Conservation (phyloP, 2,329 filamentous ascomycete species). For the Talaromyces sp. region DNA sequence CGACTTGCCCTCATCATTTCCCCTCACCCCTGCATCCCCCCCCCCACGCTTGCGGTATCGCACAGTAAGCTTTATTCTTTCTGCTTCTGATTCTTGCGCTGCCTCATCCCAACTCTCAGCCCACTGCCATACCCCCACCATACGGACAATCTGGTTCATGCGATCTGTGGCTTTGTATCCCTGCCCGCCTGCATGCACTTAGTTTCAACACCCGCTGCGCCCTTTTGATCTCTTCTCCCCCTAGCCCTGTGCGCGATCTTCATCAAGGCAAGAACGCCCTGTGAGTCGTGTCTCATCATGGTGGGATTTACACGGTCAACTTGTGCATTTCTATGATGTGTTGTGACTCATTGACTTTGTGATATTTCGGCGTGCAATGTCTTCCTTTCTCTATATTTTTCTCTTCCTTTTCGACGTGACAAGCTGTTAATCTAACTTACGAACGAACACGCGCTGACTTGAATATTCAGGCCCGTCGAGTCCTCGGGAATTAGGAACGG, state of each 20-base stretch:
- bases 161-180: neutral
- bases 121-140: neutral
- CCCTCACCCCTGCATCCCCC: neutral
- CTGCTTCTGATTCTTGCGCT: neutral
- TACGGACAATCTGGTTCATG: neutral
- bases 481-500: neutral
- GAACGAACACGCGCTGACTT: neutral
- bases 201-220: neutral
- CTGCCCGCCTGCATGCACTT: neutral
- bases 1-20: neutral
- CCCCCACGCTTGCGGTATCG: constrained; percentile 5
- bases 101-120: neutral
- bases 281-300: too few species aligned
- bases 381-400: too few species aligned
- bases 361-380: too few species aligned
- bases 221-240: too few species aligned
- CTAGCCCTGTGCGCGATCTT: neutral
- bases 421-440: too few species aligned
- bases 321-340: too few species aligned
- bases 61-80: constrained; percentile 12
- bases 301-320: too few species aligned
- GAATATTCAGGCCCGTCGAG: neutral
- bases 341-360: neutral
- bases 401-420: too few species aligned
- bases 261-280: too few species aligned